Evolutionary conservation across 1,284 basidiomycete species (phyloP).

Genomic region (Trichosporon sp.): DNA sequence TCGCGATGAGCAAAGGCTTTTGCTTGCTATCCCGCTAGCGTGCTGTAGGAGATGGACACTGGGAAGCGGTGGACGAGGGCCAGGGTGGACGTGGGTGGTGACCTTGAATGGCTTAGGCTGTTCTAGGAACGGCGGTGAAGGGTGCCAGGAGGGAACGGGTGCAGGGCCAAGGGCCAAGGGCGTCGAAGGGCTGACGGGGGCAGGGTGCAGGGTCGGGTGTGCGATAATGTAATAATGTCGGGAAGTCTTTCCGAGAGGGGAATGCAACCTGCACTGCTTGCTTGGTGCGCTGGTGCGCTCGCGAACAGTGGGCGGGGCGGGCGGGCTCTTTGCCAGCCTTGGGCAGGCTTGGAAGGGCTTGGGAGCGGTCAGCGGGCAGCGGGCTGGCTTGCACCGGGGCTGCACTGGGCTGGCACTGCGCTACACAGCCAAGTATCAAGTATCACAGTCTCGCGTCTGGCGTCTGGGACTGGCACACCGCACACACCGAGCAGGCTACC

Average conservation of each 20-base stretch:
- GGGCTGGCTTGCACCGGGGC: background rate
- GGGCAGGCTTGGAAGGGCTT: background rate
- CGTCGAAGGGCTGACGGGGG: constrained; percentile 8
- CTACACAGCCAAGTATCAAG: background rate
- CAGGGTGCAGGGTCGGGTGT: constrained; percentile 5
- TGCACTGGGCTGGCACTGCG: background rate
- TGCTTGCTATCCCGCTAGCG: background rate
- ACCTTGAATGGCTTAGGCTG: constrained; percentile 5
- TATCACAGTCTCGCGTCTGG: background rate
- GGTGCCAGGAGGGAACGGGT: background rate
- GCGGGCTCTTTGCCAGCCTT: background rate
- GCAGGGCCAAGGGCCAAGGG: background rate
- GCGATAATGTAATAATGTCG: constrained; percentile 17
- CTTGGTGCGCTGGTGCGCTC: background rate
- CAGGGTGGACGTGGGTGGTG: background rate
- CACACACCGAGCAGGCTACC: too few species aligned
- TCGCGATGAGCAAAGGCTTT: background rate
- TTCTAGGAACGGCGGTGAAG: constrained; percentile 1
- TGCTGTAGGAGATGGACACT: background rate
- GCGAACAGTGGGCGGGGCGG: background rate
- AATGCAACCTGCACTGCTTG: background rate
- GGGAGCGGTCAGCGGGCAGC: background rate
- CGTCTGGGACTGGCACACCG: too few species aligned
- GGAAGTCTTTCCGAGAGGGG: constrained; percentile 19
- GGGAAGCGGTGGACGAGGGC: background rate